Evolutionary conservation across 208 protist species (phyloP).

Genomic region (Trypanosoma melophagium): DNA sequence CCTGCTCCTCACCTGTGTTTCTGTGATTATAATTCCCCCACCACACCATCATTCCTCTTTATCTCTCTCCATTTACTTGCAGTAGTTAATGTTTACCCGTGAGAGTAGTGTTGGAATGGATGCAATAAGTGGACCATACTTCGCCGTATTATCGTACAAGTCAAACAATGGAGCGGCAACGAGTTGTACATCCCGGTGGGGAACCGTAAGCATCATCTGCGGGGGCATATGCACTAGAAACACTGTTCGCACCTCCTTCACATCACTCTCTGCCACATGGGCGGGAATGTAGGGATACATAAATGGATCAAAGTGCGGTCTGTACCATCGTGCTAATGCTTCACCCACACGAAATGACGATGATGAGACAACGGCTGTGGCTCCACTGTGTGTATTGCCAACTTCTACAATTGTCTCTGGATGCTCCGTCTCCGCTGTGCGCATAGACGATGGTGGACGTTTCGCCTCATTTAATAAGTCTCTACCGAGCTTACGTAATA

Average conservation of each 20-base stretch:
- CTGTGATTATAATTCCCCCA: no score
- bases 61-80: slow-evolving; percentile 34
- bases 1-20: no score
- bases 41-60: not conserved
- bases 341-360: slow-evolving; percentile 76
- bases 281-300: slow-evolving; percentile 93
- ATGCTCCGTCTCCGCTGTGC: slow-evolving; percentile 10
- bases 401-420: slow-evolving; percentile 54
- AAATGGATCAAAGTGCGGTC: slow-evolving; percentile 81
- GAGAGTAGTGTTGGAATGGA: slow-evolving; percentile 78
- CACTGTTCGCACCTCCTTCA: slow-evolving; percentile 85
- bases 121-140: slow-evolving; percentile 83
- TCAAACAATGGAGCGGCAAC: slow-evolving; percentile 91
- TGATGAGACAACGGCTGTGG: slow-evolving; percentile 18
- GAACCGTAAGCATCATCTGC: slow-evolving; percentile 67
- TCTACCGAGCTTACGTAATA: slow-evolving; percentile 75
- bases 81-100: slow-evolving; percentile 85
- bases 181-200: slow-evolving; percentile 67
- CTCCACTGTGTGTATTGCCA: slow-evolving; percentile 22
- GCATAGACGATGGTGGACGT: not conserved
- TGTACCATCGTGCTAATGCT: slow-evolving; percentile 73
- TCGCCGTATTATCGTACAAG: slow-evolving; percentile 86
- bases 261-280: slow-evolving; percentile 71
- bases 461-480: slow-evolving; percentile 73
- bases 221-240: slow-evolving; percentile 82